Conservation (phyloP, 768 basidiomycete species). For the Kwoniella newhampshirensis region DNA sequence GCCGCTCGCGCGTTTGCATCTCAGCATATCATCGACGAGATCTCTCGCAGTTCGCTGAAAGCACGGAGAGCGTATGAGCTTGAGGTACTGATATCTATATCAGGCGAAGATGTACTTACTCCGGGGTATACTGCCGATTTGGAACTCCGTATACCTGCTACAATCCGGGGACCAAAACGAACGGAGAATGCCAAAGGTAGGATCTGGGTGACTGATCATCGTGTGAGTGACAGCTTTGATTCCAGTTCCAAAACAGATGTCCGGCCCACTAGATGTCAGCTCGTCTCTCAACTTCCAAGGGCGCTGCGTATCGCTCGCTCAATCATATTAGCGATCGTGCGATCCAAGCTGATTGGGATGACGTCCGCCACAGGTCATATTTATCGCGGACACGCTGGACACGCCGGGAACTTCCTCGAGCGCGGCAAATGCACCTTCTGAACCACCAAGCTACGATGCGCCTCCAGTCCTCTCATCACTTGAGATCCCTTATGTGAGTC, state of each 20-base stretch:
- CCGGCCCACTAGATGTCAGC: too few relatives aligned
- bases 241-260: too few relatives aligned
- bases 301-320: too few relatives aligned
- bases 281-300: too few relatives aligned
- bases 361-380: constrained; percentile 19
- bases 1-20: background rate
- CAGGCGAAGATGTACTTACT: constrained; percentile 30
- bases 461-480: constrained; percentile 20
- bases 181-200: constrained; percentile 33
- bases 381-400: constrained; percentile 20
- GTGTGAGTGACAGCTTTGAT: too few relatives aligned
- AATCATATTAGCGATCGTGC: too few relatives aligned
- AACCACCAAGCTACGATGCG: constrained; percentile 20
- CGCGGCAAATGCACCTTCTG: constrained; percentile 2
- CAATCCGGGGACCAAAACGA: constrained; percentile 40
- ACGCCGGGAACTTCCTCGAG: constrained; percentile 7
- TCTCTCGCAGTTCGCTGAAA: background rate
- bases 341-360: background rate
- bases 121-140: constrained; percentile 31
- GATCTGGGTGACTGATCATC: constrained; percentile 43
- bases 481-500: constrained; percentile 34
- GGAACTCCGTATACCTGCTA: constrained; percentile 41
- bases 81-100: background rate
- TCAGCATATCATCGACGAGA: too few relatives aligned
- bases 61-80: background rate